Conservation (phyloP, 345 rosid genomes). For the Salix suchowensis region DNA sequence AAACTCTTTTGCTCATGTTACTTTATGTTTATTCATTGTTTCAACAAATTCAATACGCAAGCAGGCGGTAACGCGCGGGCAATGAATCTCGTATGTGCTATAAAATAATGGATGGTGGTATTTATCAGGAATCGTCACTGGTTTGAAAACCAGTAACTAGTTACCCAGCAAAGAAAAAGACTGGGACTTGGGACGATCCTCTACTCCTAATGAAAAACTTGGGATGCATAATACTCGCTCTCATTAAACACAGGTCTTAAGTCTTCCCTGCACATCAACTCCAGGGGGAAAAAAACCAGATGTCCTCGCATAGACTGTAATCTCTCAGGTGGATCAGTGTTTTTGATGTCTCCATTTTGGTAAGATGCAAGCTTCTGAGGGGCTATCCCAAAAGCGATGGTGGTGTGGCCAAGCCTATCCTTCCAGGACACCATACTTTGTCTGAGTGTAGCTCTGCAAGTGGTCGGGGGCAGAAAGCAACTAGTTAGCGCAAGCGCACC, state of each 20-base stretch:
- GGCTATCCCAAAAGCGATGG: slow-evolving; percentile 89
- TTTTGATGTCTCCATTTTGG: slow-evolving; percentile 53
- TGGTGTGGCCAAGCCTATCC: slow-evolving; percentile 77
- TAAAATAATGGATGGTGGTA: background rate
- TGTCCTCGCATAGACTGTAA: slow-evolving; percentile 63
- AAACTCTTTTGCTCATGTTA: too few relatives aligned
- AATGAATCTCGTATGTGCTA: background rate
- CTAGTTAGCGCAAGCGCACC: background rate
- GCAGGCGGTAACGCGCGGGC: too few relatives aligned
- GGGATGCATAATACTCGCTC: slow-evolving; percentile 95
- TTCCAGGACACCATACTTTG: slow-evolving; percentile 64
- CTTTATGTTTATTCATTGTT: too few relatives aligned
- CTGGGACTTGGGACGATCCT: background rate
- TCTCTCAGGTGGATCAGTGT: slow-evolving; percentile 62
- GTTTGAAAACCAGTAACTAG: too few relatives aligned
- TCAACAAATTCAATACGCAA: too few relatives aligned
- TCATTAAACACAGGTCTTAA: slow-evolving; percentile 88
- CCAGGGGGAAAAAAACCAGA: slow-evolving; percentile 90
- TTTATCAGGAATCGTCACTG: background rate
- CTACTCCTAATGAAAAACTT: slow-evolving; percentile 61
- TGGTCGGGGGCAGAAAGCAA: background rate
- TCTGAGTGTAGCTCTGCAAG: slow-evolving; percentile 55
- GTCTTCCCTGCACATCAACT: slow-evolving; percentile 91
- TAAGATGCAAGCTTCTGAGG: slow-evolving; percentile 64
- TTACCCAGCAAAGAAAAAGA: background rate